Evolutionary conservation across 805 yeast species (phyloP).

Genomic region (Wickerhamiella alocasiicola): DNA sequence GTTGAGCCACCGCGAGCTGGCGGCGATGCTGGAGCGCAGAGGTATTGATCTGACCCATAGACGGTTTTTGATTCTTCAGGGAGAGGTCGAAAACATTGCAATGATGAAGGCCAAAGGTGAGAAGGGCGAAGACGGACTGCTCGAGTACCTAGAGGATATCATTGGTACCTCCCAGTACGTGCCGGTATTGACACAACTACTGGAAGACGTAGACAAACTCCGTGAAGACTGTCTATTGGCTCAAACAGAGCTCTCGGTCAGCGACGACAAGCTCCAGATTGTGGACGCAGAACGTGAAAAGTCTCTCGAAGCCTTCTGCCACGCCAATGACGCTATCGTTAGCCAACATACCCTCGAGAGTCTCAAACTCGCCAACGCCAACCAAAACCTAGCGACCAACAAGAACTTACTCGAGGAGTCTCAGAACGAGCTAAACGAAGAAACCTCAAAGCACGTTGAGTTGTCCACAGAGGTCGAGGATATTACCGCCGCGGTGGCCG

Average conservation of each 20-base stretch:
- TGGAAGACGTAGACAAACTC: background rate
- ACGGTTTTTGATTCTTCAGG: slow-evolving; percentile 86
- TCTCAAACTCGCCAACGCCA: background rate
- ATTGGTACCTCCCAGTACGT: slow-evolving; percentile 79
- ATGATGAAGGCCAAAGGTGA: slow-evolving; percentile 99
- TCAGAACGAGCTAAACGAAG: background rate
- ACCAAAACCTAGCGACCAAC: background rate
- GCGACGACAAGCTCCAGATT: background rate
- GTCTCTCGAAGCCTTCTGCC: background rate
- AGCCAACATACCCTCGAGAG: background rate
- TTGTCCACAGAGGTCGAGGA: too few relatives aligned
- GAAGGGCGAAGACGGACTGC: slow-evolving; percentile 82
- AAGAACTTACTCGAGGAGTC: background rate
- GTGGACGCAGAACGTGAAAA: background rate
- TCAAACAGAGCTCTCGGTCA: background rate
- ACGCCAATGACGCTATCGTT: background rate
- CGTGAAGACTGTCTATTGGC: slow-evolving; percentile 1
- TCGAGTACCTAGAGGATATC: slow-evolving; percentile 91
- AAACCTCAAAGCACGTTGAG: background rate
- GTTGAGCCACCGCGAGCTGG: slow-evolving; percentile 69
- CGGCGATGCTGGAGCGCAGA: slow-evolving; percentile 54
- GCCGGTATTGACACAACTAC: background rate
- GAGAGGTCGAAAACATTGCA: slow-evolving; percentile 96
- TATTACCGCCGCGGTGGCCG: background rate
- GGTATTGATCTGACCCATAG: slow-evolving; percentile 94